These are phyloP conservation scores for Umbelopsis ramanniana DNA, from an alignment of 192 early-diverging fungal genomes.

Conservation along the genomic window DNA sequence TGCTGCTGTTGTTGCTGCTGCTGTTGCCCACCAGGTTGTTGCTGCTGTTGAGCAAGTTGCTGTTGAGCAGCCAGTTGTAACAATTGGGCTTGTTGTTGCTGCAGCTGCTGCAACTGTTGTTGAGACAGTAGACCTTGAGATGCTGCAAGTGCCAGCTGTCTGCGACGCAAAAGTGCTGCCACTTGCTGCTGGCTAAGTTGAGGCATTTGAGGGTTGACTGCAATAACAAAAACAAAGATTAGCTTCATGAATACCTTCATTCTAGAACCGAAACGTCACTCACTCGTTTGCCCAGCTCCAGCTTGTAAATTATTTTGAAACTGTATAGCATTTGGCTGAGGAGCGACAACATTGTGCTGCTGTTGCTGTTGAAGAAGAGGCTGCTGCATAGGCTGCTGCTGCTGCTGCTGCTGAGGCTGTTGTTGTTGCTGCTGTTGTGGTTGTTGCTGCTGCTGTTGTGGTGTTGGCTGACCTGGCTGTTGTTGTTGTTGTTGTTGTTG, in stretches of 20 bases:
- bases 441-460: not conserved
- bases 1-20: constrained; percentile 11
- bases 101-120: constrained; percentile 15
- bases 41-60: not conserved
- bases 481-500: constrained; percentile 10
- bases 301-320: constrained; percentile 12
- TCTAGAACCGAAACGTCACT: not conserved
- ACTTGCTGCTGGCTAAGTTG: constrained; percentile 20
- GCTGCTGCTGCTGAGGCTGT: constrained; percentile 20
- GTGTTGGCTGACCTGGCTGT: not conserved
- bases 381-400: not conserved
- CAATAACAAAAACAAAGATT: not conserved
- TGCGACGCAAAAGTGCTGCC: not conserved
- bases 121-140: not conserved
- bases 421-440: constrained; percentile 20
- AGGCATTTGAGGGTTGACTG: constrained; percentile 20
- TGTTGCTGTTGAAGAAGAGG: constrained; percentile 26
- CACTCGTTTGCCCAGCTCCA: not conserved
- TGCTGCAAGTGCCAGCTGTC: constrained; percentile 6
- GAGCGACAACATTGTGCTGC: constrained; percentile 1
- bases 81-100: constrained; percentile 9
- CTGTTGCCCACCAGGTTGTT: not conserved
- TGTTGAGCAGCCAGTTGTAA: not conserved
- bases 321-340: constrained; percentile 3
- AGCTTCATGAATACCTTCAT: not conserved